Conservation (phyloP, 371 early-diverging fungal species). For the Mortierella sp. region DNA sequence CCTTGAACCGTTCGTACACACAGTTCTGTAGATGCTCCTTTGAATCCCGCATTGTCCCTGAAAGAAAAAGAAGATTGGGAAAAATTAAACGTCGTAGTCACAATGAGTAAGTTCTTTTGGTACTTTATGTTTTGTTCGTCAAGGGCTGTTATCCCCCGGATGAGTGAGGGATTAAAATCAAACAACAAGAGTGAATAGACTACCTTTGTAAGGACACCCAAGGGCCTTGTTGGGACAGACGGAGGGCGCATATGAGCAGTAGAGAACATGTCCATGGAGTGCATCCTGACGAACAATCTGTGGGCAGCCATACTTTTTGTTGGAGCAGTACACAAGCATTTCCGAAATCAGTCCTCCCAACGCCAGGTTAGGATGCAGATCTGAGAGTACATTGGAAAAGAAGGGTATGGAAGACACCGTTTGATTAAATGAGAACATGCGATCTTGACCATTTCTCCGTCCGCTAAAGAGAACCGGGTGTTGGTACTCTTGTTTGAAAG, state of each 20-base stretch:
- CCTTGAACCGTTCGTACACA: constrained; percentile 67
- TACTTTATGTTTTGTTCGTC: too few species aligned
- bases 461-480: too few species aligned
- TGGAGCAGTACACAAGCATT: constrained; percentile 69
- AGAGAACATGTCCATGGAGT: constrained; percentile 60
- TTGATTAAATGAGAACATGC: too few species aligned
- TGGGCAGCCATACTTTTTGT: constrained; percentile 66
- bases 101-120: background rate
- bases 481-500: background rate
- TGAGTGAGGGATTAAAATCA: background rate
- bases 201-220: constrained; percentile 71
- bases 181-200: too few species aligned
- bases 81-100: background rate
- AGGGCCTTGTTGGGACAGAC: constrained; percentile 60
- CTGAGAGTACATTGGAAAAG: constrained; percentile 25
- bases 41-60: constrained; percentile 60
- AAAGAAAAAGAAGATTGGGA: background rate
- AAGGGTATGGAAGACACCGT: too few species aligned
- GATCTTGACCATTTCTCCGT: too few species aligned
- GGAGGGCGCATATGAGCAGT: constrained; percentile 64
- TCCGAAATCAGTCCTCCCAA: constrained; percentile 68
- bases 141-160: background rate
- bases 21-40: constrained; percentile 64
- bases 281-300: constrained; percentile 64
- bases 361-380: constrained; percentile 75